phyloP scores from a whole-genome alignment of 2,329 filamentous ascomycete genomes.

The Fusarium sp. region DNA sequence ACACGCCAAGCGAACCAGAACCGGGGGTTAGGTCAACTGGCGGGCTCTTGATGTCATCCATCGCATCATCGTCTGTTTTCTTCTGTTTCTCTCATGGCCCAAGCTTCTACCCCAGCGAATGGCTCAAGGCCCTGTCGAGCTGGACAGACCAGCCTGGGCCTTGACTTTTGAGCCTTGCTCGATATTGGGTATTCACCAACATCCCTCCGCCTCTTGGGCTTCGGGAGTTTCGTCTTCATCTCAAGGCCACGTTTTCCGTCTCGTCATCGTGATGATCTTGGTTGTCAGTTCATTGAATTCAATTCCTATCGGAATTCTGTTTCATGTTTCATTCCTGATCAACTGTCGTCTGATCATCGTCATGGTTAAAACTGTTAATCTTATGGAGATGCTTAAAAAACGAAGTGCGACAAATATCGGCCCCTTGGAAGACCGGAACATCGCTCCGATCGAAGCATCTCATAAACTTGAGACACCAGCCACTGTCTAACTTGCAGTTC shows the following conservation, averaged over 20 bases:
- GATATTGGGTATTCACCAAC: not conserved
- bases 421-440: not conserved
- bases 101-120: conserved; percentile 7
- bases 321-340: conserved; percentile 4
- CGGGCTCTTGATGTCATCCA: conserved; percentile 42
- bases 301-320: not conserved
- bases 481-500: conserved; percentile 1
- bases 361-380: not conserved
- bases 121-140: conserved; percentile 28
- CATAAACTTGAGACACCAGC: conserved; percentile 11
- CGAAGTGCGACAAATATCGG: not conserved
- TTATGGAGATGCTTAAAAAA: not conserved
- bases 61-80: conserved; percentile 29
- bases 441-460: conserved; percentile 3
- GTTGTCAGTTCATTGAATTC: not conserved
- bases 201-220: conserved; percentile 4
- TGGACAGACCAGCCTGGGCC: conserved; percentile 19
- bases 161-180: not conserved
- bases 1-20: conserved; percentile 30
- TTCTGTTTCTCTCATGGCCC: conserved; percentile 2
- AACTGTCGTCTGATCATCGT: not conserved
- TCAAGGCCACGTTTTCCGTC: conserved; percentile 12
- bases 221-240: not conserved
- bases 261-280: conserved; percentile 18
- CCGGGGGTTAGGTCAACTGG: conserved; percentile 24